Percentiles rank a stretch among this genome's conserved stretches.
These are phyloP conservation scores for Ganoderma resinaceum DNA, from an alignment of 1,284 basidiomycete genomes.

Conservation along the genomic window DNA sequence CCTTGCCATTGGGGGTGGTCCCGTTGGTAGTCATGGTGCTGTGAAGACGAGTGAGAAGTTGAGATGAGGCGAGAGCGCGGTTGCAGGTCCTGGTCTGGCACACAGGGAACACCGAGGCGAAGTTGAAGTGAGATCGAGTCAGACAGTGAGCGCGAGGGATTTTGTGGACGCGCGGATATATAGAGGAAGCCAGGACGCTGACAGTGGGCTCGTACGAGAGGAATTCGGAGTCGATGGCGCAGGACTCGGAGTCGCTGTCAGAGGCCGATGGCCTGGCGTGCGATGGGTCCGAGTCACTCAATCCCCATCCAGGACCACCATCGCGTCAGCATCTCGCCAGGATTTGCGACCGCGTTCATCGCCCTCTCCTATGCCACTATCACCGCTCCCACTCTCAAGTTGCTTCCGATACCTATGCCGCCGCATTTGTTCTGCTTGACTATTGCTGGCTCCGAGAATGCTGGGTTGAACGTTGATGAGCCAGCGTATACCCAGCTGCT, in stretches of 20 bases:
- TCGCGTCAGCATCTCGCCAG: slow-evolving; percentile 27
- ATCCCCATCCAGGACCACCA: slow-evolving; percentile 15
- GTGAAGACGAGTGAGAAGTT: slow-evolving; percentile 11
- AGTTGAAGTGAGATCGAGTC: slow-evolving; percentile 9
- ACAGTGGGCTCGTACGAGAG: not conserved
- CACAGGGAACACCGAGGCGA: not conserved
- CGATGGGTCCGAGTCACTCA: slow-evolving; percentile 1
- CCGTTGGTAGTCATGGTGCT: slow-evolving; percentile 20
- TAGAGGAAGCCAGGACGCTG: not conserved
- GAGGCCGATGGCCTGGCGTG: not conserved
- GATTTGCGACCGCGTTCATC: not conserved
- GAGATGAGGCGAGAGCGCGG: slow-evolving; percentile 9
- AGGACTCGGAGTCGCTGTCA: slow-evolving; percentile 1
- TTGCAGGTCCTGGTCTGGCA: not conserved
- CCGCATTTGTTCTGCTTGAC: too few species aligned
- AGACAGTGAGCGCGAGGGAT: not conserved
- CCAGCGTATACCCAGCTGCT: too few species aligned
- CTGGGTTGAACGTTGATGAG: not conserved
- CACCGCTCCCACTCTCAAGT: not conserved
- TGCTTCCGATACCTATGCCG: too few species aligned
- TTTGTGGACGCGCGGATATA: not conserved
- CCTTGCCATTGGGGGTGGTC: slow-evolving; percentile 32
- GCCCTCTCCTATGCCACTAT: too few species aligned
- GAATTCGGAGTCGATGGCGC: not conserved
- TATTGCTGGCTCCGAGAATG: not conserved